Evolutionary conservation across 1,284 basidiomycete species (phyloP), one percentile per base, ranked within the genome.

Genomic region (Acaromyces ingoldii): DNA sequence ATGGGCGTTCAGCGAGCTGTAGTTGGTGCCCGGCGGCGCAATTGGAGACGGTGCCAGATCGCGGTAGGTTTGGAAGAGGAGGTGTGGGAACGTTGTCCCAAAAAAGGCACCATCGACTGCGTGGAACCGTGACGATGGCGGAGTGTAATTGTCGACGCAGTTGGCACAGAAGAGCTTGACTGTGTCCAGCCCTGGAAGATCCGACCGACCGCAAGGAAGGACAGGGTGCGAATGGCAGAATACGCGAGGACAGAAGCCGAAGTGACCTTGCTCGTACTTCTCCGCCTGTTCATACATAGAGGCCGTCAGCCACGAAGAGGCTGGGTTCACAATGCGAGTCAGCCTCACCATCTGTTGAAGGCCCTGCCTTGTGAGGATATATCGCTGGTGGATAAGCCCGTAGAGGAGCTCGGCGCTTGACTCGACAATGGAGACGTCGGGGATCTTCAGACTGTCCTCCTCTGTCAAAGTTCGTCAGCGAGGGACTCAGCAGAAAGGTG

Each of bases 161-260:
- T 95, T 97, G 7, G 95, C 91, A 77, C 95, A 99, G 78, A 88
- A 98, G 45, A 99, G 82, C 78, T 98, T 98, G 72, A 99, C 95
- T 0, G 92, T 98, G 76, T 98, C 95, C 46, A 93, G 81, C n/a
- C 93, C 93, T 13, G 95, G 93, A 59, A 95, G 81, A 79, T 99
- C 95, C 30, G 90, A 91, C 52, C 93, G 83, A 45, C 95, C 95
- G 72, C 91, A 95, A 0, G 95, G 95, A 7, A 98, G 85, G 38
- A 98, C 89, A 54, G 89, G 88, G 66, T 84, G 86, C 11, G 85
- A 84, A 60, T 88, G 82, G 77, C 95, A 99, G 77, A 89, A 95
- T 5, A 98, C 92, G 55, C 95, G 84, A 30, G 95, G 95, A 77
- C 95, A 99, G 37, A 85, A 84, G 1, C 95, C 95, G 76, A 98